Evolutionary conservation across 768 basidiomycete species (phyloP).

Genomic region (Suillus discolor): DNA sequence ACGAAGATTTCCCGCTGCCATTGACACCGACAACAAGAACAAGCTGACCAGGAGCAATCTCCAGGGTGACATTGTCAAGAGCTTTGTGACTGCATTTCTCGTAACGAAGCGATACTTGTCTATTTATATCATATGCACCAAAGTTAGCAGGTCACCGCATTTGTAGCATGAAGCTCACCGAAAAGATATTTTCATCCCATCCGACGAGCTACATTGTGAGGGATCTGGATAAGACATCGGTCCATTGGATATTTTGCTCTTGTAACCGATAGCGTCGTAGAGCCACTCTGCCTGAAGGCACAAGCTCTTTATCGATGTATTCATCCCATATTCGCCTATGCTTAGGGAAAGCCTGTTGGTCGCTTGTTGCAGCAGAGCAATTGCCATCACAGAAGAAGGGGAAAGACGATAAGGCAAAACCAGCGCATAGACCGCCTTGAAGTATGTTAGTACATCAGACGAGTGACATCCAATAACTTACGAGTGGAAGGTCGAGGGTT

Average conservation of each 20-base stretch:
- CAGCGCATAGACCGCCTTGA: conserved; percentile 29
- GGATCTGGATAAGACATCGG: conserved; percentile 23
- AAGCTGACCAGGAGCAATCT: conserved; percentile 30
- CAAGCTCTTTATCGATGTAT: conserved; percentile 16
- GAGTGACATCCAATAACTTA: conserved; percentile 17
- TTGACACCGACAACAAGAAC: conserved; percentile 35
- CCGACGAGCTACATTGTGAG: conserved; percentile 1
- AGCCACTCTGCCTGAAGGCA: conserved; percentile 21
- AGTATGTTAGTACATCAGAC: neutral
- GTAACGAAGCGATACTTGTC: conserved; percentile 27
- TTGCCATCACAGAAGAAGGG: conserved; percentile 31
- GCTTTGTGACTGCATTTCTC: conserved; percentile 22
- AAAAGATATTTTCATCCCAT: conserved; percentile 32
- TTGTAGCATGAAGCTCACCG: conserved; percentile 15
- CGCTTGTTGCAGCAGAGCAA: conserved; percentile 39
- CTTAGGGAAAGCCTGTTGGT: conserved; percentile 21
- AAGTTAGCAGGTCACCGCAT: conserved; percentile 1
- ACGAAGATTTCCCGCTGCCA: conserved; percentile 31
- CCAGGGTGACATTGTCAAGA: conserved; percentile 28
- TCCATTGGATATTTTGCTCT: conserved; percentile 20
- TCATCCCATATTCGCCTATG: conserved; percentile 13
- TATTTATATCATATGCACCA: conserved; percentile 5
- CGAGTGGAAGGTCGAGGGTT: conserved; percentile 38
- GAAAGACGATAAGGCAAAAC: conserved; percentile 26
- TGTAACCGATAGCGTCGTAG: conserved; percentile 24